Evolutionary conservation across 139 green algal genomes (phyloP).

Genomic region (Chlorella sp.): DNA sequence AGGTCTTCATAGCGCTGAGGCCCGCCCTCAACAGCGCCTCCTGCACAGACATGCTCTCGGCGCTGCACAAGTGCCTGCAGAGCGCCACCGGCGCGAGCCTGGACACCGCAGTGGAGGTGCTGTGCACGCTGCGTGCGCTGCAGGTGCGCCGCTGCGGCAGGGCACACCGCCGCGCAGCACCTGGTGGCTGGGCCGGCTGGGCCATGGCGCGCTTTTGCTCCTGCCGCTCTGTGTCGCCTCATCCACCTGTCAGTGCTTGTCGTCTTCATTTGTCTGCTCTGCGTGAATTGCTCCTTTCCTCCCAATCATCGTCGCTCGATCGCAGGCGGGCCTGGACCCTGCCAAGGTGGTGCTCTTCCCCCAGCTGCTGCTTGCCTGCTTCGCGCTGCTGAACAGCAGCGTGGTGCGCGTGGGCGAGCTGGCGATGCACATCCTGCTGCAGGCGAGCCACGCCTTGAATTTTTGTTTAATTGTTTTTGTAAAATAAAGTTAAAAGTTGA

Average conservation of each 20-base stretch:
- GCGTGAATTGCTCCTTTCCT: no score
- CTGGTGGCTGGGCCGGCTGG: no score
- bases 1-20: slow-evolving; percentile 74
- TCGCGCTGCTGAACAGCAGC: slow-evolving; percentile 73
- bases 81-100: slow-evolving; percentile 22
- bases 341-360: slow-evolving; percentile 83
- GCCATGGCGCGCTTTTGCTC: no score
- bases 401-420: slow-evolving; percentile 76
- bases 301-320: no score
- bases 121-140: slow-evolving; percentile 49
- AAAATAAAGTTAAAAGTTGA: no score
- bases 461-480: neutral
- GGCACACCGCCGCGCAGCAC: no score
- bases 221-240: no score
- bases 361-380: slow-evolving; percentile 75
- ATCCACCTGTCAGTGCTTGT: no score
- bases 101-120: slow-evolving; percentile 45
- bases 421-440: slow-evolving; percentile 60
- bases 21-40: slow-evolving; percentile 66
- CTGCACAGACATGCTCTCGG: slow-evolving; percentile 70
- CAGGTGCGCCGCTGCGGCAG: slow-evolving; percentile 47
- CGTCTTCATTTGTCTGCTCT: no score
- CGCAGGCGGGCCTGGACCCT: slow-evolving; percentile 45
- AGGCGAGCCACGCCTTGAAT: no score
- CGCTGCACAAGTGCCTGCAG: slow-evolving; percentile 76